Conservation (phyloP, 257 asterid species). For the Jaltomata sinuosa region DNA sequence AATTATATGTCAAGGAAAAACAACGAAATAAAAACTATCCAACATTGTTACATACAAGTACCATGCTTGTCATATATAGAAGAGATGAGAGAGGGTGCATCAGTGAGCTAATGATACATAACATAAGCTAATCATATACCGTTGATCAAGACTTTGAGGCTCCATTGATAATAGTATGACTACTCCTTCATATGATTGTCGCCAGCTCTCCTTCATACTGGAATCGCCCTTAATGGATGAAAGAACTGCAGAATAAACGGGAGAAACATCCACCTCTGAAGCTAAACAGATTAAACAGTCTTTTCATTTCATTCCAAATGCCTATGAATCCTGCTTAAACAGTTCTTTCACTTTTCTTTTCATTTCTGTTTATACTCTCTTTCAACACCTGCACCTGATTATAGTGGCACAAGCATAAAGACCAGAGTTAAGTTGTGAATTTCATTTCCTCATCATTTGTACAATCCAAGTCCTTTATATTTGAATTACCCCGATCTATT, state of each 20-base stretch:
- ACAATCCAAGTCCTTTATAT: constrained; percentile 20
- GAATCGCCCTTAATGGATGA: neutral
- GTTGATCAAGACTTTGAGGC: neutral
- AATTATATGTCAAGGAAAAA: neutral
- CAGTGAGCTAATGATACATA: neutral
- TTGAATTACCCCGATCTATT: constrained; percentile 5
- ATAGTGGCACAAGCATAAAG: neutral
- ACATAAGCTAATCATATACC: neutral
- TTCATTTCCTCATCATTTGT: neutral
- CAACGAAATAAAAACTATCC: neutral
- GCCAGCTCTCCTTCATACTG: neutral
- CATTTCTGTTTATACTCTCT: neutral
- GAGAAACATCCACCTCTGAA: neutral
- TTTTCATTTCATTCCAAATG: neutral
- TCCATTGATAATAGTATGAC: neutral
- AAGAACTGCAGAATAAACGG: neutral
- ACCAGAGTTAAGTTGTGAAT: neutral
- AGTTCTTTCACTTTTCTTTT: neutral
- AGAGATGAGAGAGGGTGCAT: neutral
- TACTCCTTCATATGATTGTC: neutral
- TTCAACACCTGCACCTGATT: neutral
- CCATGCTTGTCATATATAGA: neutral
- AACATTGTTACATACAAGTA: neutral
- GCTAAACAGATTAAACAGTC: neutral
- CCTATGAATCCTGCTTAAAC: neutral